These are phyloP conservation scores for Eutypella sp. DNA, from an alignment of 2,329 filamentous ascomycete species.

Conservation along the genomic window DNA sequence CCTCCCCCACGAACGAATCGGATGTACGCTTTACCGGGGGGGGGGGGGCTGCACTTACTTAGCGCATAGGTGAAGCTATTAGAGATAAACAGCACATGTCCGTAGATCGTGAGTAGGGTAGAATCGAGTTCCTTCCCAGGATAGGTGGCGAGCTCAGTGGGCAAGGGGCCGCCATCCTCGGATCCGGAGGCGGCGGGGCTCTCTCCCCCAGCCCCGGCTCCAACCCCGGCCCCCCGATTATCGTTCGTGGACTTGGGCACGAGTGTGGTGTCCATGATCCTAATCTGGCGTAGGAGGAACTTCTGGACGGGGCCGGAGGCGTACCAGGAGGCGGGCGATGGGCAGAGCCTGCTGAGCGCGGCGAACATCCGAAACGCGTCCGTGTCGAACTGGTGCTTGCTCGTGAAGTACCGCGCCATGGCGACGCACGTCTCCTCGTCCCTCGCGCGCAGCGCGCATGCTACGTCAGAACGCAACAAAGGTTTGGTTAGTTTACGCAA, in stretches of 20 bases:
- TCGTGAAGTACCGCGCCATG: constrained; percentile 78
- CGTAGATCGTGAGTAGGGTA: constrained; percentile 80
- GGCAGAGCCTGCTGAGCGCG: constrained; percentile 69
- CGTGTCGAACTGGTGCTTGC: constrained; percentile 71
- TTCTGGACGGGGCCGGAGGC: constrained; percentile 81
- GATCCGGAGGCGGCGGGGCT: too few relatives aligned
- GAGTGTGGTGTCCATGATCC: constrained; percentile 72
- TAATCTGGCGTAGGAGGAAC: constrained; percentile 86
- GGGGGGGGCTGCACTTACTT: constrained; percentile 55
- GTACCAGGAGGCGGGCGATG: constrained; percentile 70
- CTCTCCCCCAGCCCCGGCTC: too few relatives aligned
- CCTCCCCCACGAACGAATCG: too few relatives aligned
- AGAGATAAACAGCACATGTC: constrained; percentile 80
- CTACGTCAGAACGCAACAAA: constrained; percentile 33
- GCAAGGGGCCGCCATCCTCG: too few relatives aligned
- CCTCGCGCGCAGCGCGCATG: constrained; percentile 75
- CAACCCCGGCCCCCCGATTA: constrained; percentile 41
- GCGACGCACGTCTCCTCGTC: constrained; percentile 72
- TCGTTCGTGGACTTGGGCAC: constrained; percentile 38
- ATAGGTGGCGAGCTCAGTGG: too few relatives aligned
- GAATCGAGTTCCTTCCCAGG: constrained; percentile 60
- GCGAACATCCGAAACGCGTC: constrained; percentile 82
- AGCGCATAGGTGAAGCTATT: constrained; percentile 79
- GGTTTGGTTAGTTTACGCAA: too few relatives aligned
- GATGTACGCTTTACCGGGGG: too few relatives aligned